phyloP scores from a whole-genome alignment of 2,329 filamentous ascomycete genomes.

The Cladobotryum protrusum region DNA sequence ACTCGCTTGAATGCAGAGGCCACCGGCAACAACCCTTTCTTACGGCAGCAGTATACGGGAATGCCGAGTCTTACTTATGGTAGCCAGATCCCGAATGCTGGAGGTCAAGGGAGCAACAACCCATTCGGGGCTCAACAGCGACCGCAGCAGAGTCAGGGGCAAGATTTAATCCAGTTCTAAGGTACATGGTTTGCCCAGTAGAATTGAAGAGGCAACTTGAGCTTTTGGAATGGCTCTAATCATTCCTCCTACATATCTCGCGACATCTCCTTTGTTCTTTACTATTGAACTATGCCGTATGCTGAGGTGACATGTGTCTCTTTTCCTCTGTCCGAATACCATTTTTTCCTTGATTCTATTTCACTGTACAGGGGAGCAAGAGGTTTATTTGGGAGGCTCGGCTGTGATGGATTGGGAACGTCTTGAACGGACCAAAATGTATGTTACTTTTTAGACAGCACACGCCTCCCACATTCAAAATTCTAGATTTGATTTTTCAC shows the following conservation, averaged over 20 bases:
- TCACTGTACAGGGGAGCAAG: constrained; percentile 2
- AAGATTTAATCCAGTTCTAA: constrained; percentile 61
- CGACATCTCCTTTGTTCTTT: neutral
- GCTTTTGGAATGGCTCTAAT: neutral
- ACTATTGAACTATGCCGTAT: constrained; percentile 1
- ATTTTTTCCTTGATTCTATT: constrained; percentile 8
- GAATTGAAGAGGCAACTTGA: no score
- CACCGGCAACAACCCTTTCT: constrained; percentile 83
- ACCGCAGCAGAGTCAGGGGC: constrained; percentile 45
- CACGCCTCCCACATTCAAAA: constrained; percentile 25
- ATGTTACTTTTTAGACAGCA: constrained; percentile 29
- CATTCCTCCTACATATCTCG: neutral
- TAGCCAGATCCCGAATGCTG: constrained; percentile 45
- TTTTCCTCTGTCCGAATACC: neutral
- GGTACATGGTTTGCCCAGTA: neutral
- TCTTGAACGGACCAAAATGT: constrained; percentile 7
- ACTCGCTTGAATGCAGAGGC: constrained; percentile 63
- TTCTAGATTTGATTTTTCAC: constrained; percentile 25
- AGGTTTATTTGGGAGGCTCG: constrained; percentile 8
- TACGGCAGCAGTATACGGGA: constrained; percentile 77
- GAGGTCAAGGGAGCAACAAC: constrained; percentile 47
- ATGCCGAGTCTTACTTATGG: constrained; percentile 57
- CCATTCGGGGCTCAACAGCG: constrained; percentile 49
- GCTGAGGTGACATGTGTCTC: constrained; percentile 1
- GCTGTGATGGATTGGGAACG: constrained; percentile 7